Evolutionary conservation across 2,329 filamentous ascomycete genomes (phyloP).

Genomic region (Alternaria infectoria): DNA sequence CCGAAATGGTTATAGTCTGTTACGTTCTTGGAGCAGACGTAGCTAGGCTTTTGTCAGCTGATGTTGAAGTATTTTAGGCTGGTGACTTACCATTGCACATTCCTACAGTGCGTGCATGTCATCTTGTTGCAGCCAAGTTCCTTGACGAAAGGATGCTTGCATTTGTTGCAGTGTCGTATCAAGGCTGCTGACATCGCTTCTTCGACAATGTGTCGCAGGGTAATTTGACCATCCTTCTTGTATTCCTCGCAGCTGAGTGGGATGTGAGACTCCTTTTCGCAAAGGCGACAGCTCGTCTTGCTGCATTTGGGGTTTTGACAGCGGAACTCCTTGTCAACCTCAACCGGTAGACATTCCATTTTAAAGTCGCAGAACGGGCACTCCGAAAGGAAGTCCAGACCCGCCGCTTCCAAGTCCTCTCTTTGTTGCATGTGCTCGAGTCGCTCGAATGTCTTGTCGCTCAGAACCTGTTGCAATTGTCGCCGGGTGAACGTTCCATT

Average conservation of each 20-base stretch:
- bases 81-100: slow-evolving; percentile 60
- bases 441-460: slow-evolving; percentile 63
- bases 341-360: slow-evolving; percentile 71
- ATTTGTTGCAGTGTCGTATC: slow-evolving; percentile 76
- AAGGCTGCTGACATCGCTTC: slow-evolving; percentile 84
- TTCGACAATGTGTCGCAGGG: slow-evolving; percentile 72
- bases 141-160: slow-evolving; percentile 80
- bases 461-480: slow-evolving; percentile 65
- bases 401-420: slow-evolving; percentile 70
- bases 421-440: slow-evolving; percentile 76
- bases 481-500: slow-evolving; percentile 63
- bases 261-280: slow-evolving; percentile 71
- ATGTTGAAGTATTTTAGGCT: too few species aligned
- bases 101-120: slow-evolving; percentile 67
- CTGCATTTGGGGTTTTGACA: slow-evolving; percentile 72
- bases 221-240: slow-evolving; percentile 65
- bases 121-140: slow-evolving; percentile 84
- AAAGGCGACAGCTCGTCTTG: slow-evolving; percentile 61
- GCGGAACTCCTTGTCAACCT: slow-evolving; percentile 73
- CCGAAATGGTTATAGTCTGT: slow-evolving; percentile 75
- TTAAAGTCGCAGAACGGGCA: slow-evolving; percentile 87
- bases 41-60: slow-evolving; percentile 54
- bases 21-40: slow-evolving; percentile 71
- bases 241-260: slow-evolving; percentile 73
- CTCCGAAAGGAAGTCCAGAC: slow-evolving; percentile 72